A percentile compares a stretch with the other conserved stretches of the same genome.
phyloP scores from a whole-genome alignment of 352 stramenopile genomes.

The Globisporangium alternatum region DNA sequence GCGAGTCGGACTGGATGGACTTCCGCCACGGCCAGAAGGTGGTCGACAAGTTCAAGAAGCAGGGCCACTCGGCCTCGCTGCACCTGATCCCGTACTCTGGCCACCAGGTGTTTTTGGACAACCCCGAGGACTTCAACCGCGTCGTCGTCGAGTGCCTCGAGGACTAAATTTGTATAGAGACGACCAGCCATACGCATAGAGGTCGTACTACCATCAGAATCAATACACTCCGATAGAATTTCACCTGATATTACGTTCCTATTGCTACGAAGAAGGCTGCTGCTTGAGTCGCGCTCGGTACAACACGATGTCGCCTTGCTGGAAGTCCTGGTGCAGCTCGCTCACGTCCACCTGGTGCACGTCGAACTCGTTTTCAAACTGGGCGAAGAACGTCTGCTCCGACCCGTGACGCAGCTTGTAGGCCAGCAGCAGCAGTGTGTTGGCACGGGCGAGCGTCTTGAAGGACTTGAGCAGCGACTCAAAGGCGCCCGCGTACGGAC shows the following conservation, averaged over 20 bases:
- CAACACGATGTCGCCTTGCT: constrained; percentile 59
- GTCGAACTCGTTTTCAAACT: constrained; percentile 47
- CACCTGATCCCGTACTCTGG: constrained; percentile 59
- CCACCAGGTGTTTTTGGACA: constrained; percentile 86
- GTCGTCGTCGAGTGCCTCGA: constrained; percentile 45
- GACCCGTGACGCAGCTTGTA: constrained; percentile 76
- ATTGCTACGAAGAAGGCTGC: not conserved
- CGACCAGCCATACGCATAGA: not conserved
- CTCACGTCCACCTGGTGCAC: constrained; percentile 33
- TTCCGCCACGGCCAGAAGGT: constrained; percentile 61
- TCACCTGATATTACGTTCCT: not conserved
- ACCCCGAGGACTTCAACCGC: constrained; percentile 65
- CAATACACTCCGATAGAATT: not conserved
- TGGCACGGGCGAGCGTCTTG: constrained; percentile 27
- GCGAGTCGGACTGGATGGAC: constrained; percentile 86
- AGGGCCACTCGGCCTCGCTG: constrained; percentile 37
- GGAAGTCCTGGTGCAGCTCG: constrained; percentile 69
- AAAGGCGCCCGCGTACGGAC: constrained; percentile 72
- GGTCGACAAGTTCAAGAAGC: constrained; percentile 49
- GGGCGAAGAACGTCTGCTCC: constrained; percentile 63
- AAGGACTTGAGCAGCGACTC: constrained; percentile 58
- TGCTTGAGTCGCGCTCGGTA: constrained; percentile 45
- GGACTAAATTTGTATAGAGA: not conserved
- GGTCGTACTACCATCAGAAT: not conserved
- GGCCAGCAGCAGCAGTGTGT: constrained; percentile 60